Percentiles rank a stretch among this genome's conserved stretches.
Evolutionary conservation across 768 basidiomycete species (phyloP).

Genomic region (Mrakia gelida): DNA sequence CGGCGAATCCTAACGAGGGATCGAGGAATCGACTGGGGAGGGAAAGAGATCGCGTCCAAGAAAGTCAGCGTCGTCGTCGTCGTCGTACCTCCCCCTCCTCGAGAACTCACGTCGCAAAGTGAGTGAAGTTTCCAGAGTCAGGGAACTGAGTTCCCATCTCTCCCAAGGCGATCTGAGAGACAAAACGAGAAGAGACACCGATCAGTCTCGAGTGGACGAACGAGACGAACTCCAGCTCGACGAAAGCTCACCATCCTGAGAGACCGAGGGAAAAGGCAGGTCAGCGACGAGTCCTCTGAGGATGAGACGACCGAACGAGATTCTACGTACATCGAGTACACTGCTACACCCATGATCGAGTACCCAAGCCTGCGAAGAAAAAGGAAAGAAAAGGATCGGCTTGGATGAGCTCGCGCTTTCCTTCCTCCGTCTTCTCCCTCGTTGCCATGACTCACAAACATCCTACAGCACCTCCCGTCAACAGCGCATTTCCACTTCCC

Average conservation of each 20-base stretch:
- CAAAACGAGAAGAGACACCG: neutral
- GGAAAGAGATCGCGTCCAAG: neutral
- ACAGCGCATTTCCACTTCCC: slow-evolving; percentile 9
- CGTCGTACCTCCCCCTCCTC: too few species aligned
- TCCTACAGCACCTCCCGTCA: slow-evolving; percentile 22
- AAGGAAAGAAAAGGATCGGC: neutral
- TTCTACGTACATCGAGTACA: neutral
- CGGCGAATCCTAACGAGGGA: slow-evolving; percentile 17
- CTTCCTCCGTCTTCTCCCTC: neutral
- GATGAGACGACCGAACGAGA: neutral
- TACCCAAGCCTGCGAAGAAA: neutral
- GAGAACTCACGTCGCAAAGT: slow-evolving; percentile 31
- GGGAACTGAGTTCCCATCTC: slow-evolving; percentile 38
- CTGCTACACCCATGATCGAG: neutral
- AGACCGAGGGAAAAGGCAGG: neutral
- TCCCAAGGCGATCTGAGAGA: slow-evolving; percentile 29
- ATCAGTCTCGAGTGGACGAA: neutral
- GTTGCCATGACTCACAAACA: slow-evolving; percentile 8
- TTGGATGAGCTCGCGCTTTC: neutral
- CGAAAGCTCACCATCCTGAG: neutral
- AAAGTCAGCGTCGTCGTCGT: too few species aligned
- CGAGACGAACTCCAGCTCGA: neutral
- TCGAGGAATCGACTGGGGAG: neutral
- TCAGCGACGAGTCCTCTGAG: neutral
- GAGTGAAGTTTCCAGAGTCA: slow-evolving; percentile 39